Conservation (phyloP, 139 green algal genomes). For the Chlorella sp. region DNA sequence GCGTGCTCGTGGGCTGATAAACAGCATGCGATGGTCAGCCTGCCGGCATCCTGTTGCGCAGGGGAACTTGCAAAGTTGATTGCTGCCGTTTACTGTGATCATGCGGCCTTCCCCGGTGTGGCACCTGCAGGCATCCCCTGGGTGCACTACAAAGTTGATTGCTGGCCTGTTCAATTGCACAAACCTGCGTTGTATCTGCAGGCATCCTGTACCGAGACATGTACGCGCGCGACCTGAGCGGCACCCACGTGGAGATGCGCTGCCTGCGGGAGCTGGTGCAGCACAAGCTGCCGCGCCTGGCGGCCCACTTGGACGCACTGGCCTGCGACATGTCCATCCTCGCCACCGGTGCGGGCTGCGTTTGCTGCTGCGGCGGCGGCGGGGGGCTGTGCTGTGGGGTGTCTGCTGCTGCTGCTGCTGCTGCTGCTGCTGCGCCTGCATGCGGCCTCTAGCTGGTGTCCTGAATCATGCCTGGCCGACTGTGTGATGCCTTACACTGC, state of each 20-base stretch:
- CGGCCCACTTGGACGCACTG: slow-evolving; percentile 54
- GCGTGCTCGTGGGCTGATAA: background rate
- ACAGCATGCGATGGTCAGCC: no score
- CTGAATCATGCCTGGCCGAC: no score
- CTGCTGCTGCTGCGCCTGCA: background rate
- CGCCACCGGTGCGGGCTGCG: slow-evolving; percentile 51
- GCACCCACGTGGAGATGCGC: slow-evolving; percentile 86
- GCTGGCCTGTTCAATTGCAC: no score
- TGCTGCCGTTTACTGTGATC: no score
- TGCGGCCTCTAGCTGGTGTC: background rate
- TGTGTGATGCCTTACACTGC: background rate
- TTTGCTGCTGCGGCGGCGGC: background rate
- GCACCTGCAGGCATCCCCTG: no score
- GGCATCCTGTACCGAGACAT: slow-evolving; percentile 74
- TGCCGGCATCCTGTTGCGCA: no score
- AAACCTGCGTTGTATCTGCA: slow-evolving; percentile 34
- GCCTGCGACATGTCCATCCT: slow-evolving; percentile 80
- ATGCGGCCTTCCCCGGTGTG: no score
- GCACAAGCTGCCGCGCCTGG: slow-evolving; percentile 72
- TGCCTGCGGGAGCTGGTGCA: slow-evolving; percentile 55
- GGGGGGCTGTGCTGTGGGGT: background rate
- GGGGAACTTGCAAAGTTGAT: no score
- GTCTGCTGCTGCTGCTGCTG: background rate
- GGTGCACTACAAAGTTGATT: no score
- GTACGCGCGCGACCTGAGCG: slow-evolving; percentile 71